Evolutionary conservation across 441 rosid species (phyloP).

Genomic region (Cnidoscolus chayamansa): DNA sequence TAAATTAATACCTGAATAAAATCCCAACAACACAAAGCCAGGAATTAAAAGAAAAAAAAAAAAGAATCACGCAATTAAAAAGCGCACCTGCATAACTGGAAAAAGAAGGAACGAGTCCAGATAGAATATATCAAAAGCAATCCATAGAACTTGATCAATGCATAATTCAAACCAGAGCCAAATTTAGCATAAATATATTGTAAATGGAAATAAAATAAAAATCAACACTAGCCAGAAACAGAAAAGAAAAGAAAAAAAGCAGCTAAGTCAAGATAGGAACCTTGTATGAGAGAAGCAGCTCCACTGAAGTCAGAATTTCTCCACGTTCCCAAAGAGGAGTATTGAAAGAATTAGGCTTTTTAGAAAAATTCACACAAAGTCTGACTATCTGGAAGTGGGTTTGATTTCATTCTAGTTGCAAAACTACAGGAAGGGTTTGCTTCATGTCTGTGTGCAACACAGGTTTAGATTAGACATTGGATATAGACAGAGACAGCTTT

Average conservation of each 20-base stretch:
- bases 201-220: neutral
- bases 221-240: neutral
- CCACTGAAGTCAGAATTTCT: conserved; percentile 18
- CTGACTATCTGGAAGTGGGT: neutral
- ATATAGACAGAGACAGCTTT: neutral
- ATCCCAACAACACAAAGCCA: conserved; percentile 27
- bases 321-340: conserved; percentile 18
- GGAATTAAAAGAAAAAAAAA: conserved; percentile 7
- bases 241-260: neutral
- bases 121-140: neutral
- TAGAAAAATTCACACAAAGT: neutral
- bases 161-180: neutral
- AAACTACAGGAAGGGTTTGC: neutral
- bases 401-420: neutral
- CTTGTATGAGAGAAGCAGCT: conserved; percentile 18
- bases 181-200: neutral
- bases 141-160: neutral
- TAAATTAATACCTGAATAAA: conserved; percentile 21
- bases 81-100: neutral
- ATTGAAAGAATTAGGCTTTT: neutral
- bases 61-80: conserved; percentile 7
- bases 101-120: conserved; percentile 6
- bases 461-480: neutral
- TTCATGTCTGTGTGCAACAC: neutral
- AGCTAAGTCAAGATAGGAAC: conserved; percentile 19